Conservation (phyloP, 2,329 filamentous ascomycete genomes). For the Ophiostoma angusticollis region DNA sequence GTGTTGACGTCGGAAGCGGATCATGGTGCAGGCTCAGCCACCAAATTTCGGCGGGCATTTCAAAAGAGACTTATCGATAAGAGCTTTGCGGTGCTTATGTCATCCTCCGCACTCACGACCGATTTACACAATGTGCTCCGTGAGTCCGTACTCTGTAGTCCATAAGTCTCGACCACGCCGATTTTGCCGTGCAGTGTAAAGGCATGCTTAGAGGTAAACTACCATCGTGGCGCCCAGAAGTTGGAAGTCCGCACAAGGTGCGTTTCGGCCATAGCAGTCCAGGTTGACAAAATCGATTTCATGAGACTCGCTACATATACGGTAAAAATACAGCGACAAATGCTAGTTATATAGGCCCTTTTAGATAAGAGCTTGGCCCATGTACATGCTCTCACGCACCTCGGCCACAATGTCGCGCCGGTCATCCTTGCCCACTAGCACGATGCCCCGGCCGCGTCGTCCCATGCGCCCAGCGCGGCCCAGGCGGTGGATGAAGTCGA, state of each 20-base stretch:
- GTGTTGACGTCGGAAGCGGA: neutral
- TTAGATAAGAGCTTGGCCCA: conserved; percentile 64
- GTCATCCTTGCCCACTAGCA: conserved; percentile 81
- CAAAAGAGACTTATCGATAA: conserved; percentile 4
- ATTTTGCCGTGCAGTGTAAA: conserved; percentile 27
- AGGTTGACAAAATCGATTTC: too few relatives aligned
- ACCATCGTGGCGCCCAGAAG: too few relatives aligned
- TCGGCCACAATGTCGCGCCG: conserved; percentile 82
- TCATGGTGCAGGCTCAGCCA: neutral
- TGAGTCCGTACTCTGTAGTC: conserved; percentile 19
- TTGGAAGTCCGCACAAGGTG: conserved; percentile 35
- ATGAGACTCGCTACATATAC: too few relatives aligned
- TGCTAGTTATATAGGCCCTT: too few relatives aligned
- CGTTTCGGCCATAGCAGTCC: conserved; percentile 30
- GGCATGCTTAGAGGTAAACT: conserved; percentile 38
- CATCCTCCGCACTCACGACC: neutral
- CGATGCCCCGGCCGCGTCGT: conserved; percentile 73
- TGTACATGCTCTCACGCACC: conserved; percentile 80
- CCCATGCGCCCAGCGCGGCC: conserved; percentile 90
- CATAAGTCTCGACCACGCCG: conserved; percentile 35
- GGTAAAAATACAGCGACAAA: too few relatives aligned
- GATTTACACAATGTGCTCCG: neutral
- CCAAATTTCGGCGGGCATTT: neutral
- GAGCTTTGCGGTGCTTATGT: neutral
- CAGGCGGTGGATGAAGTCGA: conserved; percentile 95